Evolutionary conservation across 208 protist species (phyloP), one percentile per base, ranked within the genome.

Genomic region (Crithidia sp.): DNA sequence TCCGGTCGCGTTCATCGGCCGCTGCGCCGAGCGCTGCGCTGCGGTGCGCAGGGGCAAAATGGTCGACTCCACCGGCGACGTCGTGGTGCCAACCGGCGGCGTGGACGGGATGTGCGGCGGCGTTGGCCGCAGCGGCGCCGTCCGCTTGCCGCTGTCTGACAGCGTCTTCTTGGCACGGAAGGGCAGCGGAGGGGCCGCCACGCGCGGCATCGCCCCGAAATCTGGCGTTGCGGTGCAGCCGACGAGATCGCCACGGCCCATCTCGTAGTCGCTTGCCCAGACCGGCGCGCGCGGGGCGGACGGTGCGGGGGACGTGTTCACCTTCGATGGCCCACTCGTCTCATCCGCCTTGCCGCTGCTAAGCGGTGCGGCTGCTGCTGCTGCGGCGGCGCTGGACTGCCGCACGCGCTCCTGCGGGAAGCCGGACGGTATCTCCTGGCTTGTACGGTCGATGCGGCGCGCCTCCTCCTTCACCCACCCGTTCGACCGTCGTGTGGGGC

Each of bases 391-490:
- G 50, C 39, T 43, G 43, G 63, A 52, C 55, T 62, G 43, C 36
- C 56, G 41, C 12, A 70, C 57, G 44, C 71, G 66, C 59, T 69
- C 74, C 39, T 39, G 67, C 37, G 72, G 72, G n/a, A 77, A 83
- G 56, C 67, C 62, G 44, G 63, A n/a, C 45, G 60, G 52, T 16
- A 72, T 28, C 44, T 78, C 61, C 36, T 71, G 61, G 28, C 53
- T 59, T 7, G 14, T 47, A 28, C 49, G 44, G 36, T 83, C 64
- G 19, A 83, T 56, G 10, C 73, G 71, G 10, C 78, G 78, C 16
- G 53, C 73, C 68, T 78, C 72, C 59, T 83, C 78, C 19, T 66
- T 67, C 17, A 83, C 78, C 78, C 78, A 83, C 9, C 78, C 73
- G 43, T 60, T 68, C 10, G 71, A 71, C 47, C 45, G 62, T 13